phyloP scores from a whole-genome alignment of 2,329 filamentous ascomycete species.

The Ustilaginoidea virens region DNA sequence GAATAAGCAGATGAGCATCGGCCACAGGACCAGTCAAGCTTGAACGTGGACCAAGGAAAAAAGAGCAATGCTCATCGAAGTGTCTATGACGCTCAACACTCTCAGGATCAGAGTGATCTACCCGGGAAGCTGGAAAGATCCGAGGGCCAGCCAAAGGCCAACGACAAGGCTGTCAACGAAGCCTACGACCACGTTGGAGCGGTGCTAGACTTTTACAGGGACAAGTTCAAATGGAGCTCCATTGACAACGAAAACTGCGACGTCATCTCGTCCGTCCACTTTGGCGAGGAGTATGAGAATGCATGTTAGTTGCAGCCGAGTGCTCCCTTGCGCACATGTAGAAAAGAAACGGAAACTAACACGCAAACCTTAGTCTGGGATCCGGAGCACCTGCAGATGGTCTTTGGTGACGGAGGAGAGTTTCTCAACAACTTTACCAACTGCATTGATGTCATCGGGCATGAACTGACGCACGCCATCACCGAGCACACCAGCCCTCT shows the following conservation, averaged over 20 bases:
- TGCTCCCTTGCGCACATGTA: not conserved
- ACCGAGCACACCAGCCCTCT: conserved; percentile 34
- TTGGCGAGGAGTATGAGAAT: conserved; percentile 32
- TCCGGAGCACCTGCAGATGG: conserved; percentile 31
- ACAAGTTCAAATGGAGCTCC: conserved; percentile 33
- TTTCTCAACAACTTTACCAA: conserved; percentile 36
- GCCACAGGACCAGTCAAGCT: too few species aligned
- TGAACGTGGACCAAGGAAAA: conserved; percentile 5
- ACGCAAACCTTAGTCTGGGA: conserved; percentile 37
- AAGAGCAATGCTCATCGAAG: conserved; percentile 22
- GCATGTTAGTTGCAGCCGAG: conserved; percentile 23
- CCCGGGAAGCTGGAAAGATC: conserved; percentile 26
- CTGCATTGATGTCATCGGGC: conserved; percentile 39
- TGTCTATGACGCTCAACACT: conserved; percentile 28
- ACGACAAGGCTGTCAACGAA: conserved; percentile 29
- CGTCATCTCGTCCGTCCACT: conserved; percentile 38
- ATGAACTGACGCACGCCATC: conserved; percentile 41
- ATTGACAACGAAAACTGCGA: conserved; percentile 34
- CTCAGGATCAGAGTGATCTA: conserved; percentile 18
- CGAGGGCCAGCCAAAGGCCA: conserved; percentile 23
- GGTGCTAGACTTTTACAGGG: conserved; percentile 33
- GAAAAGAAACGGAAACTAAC: conserved; percentile 4
- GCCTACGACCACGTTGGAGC: conserved; percentile 33
- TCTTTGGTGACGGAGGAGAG: conserved; percentile 38
- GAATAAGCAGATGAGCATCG: too few species aligned